Percentiles rank a stretch among this genome's conserved stretches.
Conservation (phyloP, 495 filamentous ascomycete genomes). For the Penicillium cosmopolitanum region DNA sequence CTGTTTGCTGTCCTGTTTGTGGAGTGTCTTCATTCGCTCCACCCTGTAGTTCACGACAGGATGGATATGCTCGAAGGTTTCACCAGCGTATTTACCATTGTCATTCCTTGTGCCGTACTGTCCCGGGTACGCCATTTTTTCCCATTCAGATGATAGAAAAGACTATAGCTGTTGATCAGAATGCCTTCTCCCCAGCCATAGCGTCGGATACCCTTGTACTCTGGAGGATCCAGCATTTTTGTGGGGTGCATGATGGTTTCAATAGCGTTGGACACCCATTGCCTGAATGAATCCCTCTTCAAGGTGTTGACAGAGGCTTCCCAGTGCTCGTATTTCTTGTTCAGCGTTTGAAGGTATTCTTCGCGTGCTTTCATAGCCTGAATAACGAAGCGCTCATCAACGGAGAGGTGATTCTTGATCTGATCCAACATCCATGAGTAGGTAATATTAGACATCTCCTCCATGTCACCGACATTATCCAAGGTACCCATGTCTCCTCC, state of each 20-base stretch:
- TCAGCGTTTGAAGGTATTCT: constrained; percentile 7
- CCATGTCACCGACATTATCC: constrained; percentile 1
- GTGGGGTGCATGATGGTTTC: neutral
- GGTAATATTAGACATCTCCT: constrained; percentile 2
- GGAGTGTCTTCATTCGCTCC: constrained; percentile 11
- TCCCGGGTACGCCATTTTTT: constrained; percentile 24
- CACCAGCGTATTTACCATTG: constrained; percentile 7
- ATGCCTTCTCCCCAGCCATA: constrained; percentile 28
- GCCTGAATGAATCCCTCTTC: constrained; percentile 3
- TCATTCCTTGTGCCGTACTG: constrained; percentile 11
- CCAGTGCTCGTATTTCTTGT: constrained; percentile 2
- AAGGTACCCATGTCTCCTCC: constrained; percentile 22
- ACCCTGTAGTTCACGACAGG: constrained; percentile 23
- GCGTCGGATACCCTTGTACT: constrained; percentile 7
- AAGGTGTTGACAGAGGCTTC: neutral
- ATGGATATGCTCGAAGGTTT: constrained; percentile 23
- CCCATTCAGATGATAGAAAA: constrained; percentile 26
- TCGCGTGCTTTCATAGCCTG: constrained; percentile 17
- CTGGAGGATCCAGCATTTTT: constrained; percentile 3
- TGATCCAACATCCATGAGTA: constrained; percentile 5
- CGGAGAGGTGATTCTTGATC: constrained; percentile 18
- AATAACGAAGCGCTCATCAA: constrained; percentile 19
- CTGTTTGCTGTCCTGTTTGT: constrained; percentile 10
- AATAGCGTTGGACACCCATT: constrained; percentile 5
- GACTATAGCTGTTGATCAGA: constrained; percentile 21